Evolutionary conservation across 768 basidiomycete genomes (phyloP), one percentile per base, ranked within the genome.

Genomic region (Leucogyrophana mollusca): DNA sequence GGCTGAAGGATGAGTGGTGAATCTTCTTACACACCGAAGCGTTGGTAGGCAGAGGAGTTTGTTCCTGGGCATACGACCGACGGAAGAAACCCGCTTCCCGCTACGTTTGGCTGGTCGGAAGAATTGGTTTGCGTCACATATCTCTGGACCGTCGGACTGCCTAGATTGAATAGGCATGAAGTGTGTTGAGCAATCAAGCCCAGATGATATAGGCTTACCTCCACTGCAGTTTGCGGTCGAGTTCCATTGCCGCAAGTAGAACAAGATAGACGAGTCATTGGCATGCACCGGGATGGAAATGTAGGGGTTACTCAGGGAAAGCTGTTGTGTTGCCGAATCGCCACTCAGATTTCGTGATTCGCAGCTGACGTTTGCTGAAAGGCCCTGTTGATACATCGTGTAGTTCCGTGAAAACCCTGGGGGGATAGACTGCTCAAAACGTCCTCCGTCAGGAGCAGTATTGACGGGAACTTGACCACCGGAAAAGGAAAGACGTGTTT

Each of bases 391-490:
- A 18, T 16, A 38, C 9, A 33, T 8, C 22, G 45, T 24, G 25
- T 38, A 46, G 16, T 46, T 40, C 17, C 25, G 39, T 20, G 24
- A 5, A 46, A 17, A 46, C 25, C 45, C 25, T 7, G 27, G 13
- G 27, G 27, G 27, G 27, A 30, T 30, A 6, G 6, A 7, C 7
- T 13, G 6, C 6, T 30, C 7, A 30, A 30, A 13, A 30, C 27
- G 27, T 7, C 13, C 27, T 24, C 8, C 2, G 10, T 24, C 22
- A 3, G 40, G 18, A 9, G 18, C 16, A 6, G 37, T 40, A 30
- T 46, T 40, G 38, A 46, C 37, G 1, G 22, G 18, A 13, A 40
- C 20, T 20, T 46, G 38, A 21, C 45, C 46, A 16, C 46, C 46
- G 9, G 38, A 24, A 34, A 47, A 47, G 20, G 27, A 30, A 5